Base-by-base conservation (phyloP, 2,329 filamentous ascomycete species). In the Alternaria longipes region DNA sequence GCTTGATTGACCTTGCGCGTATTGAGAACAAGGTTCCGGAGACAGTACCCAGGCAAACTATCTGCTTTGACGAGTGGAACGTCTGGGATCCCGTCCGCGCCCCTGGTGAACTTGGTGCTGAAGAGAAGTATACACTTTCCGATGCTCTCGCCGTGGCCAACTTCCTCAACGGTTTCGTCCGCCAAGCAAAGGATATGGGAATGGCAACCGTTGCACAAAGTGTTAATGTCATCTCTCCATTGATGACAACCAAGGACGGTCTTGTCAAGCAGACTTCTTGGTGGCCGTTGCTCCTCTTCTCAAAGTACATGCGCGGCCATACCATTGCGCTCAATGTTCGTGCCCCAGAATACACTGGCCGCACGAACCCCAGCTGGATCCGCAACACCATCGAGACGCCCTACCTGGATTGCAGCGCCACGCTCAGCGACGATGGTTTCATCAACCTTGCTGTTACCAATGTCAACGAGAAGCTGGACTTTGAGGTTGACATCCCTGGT, bases 51-150 rank as follows among this genome's bases (percentile, higher is more conserved):
- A 81, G 85, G 4, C 89, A 87, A 47, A 90, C 85, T 53, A 92
- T 94, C 74, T 93, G 91, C 82, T 93, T 93, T 74, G 91, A 94
- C 74, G 91, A 93, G 78, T 93, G 91, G 91, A 94, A 93, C 75
- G 90, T 93, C 8, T 94, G 91, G 91, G 90, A 92, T 69, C 89
- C 90, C 0, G 82, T 84, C 54, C 86, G 90, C 8, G 90, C 91
- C 0, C 89, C 89, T 0, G 91, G 91, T 16, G 87, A 90, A 69
- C 77, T 85, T 62, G 91, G 91, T 16, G 91, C 89, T 6, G 91
- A 93, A 78, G 90, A 93, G 74, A 77, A 74, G 46, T 80, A 93
- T 80, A 92, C 89, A 0, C 84, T 93, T 8, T 91, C 89, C 0
- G 91, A 93, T 67, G 90, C 90, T 1, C 82, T 93, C 16, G 91